Conservation (phyloP, 257 asterid species). For the Fraxinus quadrangulata region DNA sequence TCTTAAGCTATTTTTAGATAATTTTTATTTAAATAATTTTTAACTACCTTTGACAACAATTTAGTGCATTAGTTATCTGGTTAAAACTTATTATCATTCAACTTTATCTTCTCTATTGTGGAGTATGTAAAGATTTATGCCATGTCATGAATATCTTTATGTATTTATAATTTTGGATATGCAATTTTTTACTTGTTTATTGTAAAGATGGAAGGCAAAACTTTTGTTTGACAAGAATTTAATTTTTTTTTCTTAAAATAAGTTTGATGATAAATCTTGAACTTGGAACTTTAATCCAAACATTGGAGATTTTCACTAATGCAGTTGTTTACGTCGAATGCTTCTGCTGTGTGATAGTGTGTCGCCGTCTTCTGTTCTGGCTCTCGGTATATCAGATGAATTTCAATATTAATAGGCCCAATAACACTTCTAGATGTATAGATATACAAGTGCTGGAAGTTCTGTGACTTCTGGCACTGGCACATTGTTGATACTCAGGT, state of each 20-base stretch:
- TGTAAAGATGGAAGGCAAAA: neutral
- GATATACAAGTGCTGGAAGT: neutral
- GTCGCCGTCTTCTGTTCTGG: neutral
- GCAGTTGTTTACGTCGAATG: neutral
- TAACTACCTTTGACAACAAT: neutral
- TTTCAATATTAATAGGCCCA: neutral
- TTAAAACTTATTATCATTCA: neutral
- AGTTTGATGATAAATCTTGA: slow-evolving; percentile 1
- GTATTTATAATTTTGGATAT: neutral
- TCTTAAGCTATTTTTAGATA: neutral
- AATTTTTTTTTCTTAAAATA: neutral
- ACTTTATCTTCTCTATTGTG: neutral
- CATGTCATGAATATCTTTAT: neutral
- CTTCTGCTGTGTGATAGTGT: neutral
- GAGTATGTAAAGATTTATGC: neutral
- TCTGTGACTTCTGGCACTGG: neutral
- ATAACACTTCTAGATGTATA: neutral
- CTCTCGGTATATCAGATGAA: neutral
- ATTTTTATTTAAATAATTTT: neutral
- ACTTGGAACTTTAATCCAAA: neutral
- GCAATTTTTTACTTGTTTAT: neutral
- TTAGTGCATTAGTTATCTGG: neutral
- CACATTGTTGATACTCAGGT: neutral
- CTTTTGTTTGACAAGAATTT: neutral
- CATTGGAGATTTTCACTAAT: slow-evolving; percentile 8